These are phyloP conservation scores for Sclerotinia minor DNA, from an alignment of 2,329 filamentous ascomycete genomes.

Conservation along the genomic window DNA sequence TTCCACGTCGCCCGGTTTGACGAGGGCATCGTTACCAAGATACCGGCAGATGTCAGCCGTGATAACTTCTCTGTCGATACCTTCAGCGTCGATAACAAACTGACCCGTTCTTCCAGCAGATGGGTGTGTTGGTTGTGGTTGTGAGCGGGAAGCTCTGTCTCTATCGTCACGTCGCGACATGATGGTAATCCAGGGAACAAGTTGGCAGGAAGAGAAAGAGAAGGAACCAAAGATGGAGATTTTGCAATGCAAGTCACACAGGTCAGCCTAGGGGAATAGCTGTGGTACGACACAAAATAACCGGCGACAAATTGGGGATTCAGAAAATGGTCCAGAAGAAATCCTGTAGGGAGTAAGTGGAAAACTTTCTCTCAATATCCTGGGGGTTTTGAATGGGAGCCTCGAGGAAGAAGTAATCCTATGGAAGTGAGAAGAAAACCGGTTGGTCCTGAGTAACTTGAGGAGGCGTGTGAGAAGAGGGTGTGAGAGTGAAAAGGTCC, in stretches of 20 bases:
- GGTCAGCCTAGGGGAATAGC: slow-evolving; percentile 39
- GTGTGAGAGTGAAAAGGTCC: slow-evolving; percentile 12
- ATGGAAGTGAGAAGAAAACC: slow-evolving; percentile 14
- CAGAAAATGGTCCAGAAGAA: slow-evolving; percentile 28
- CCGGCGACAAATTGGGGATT: slow-evolving; percentile 27
- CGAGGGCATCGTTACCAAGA: slow-evolving; percentile 77
- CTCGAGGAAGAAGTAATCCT: slow-evolving; percentile 37
- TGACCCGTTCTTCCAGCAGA: slow-evolving; percentile 60
- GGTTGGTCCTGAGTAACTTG: slow-evolving; percentile 28
- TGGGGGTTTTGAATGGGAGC: slow-evolving; percentile 27
- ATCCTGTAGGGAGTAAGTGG: slow-evolving; percentile 20
- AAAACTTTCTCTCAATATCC: slow-evolving; percentile 20
- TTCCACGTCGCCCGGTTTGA: slow-evolving; percentile 72
- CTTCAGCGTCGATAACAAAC: slow-evolving; percentile 77
- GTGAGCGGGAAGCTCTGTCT: slow-evolving; percentile 35
- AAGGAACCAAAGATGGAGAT: slow-evolving; percentile 37
- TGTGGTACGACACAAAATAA: slow-evolving; percentile 36
- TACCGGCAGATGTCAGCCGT: slow-evolving; percentile 83
- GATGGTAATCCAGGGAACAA: slow-evolving; percentile 34
- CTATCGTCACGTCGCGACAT: slow-evolving; percentile 29
- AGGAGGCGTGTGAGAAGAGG: not conserved
- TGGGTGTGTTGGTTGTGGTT: slow-evolving; percentile 45
- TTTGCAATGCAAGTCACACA: slow-evolving; percentile 39
- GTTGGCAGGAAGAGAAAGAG: slow-evolving; percentile 40
- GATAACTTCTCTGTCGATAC: slow-evolving; percentile 81